Percentiles rank a stretch among this genome's conserved stretches.
These are phyloP conservation scores for Penicillium decumbens DNA, from an alignment of 2,329 filamentous ascomycete species.

Conservation along the genomic window DNA sequence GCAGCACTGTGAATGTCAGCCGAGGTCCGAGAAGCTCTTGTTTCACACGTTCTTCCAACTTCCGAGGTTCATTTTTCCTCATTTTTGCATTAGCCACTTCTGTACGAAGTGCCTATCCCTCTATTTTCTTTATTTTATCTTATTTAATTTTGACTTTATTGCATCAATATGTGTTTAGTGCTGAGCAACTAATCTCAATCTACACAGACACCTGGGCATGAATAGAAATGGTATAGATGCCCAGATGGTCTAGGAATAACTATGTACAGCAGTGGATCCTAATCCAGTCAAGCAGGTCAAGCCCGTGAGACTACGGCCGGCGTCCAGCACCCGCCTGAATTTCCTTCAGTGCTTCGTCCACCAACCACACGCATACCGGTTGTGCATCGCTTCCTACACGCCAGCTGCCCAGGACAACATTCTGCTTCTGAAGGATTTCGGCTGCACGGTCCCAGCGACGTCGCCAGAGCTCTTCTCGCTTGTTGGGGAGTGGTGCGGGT, in stretches of 20 bases:
- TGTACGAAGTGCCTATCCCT: no score
- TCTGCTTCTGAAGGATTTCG: conserved; percentile 39
- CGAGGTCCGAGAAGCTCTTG: conserved; percentile 14
- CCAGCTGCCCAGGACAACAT: conserved; percentile 46
- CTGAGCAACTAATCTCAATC: no score
- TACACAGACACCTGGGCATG: background rate
- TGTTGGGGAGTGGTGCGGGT: conserved; percentile 39
- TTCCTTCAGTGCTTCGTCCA: conserved; percentile 38
- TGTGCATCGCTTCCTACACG: conserved; percentile 44
- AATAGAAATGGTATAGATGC: background rate
- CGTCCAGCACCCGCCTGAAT: conserved; percentile 6
- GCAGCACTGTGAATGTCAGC: conserved; percentile 12
- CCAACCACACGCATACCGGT: conserved; percentile 42
- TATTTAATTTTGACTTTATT: no score
- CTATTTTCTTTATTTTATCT: no score
- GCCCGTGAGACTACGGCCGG: background rate
- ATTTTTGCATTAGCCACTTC: no score
- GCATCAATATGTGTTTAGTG: no score
- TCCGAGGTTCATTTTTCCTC: background rate
- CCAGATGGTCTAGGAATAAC: conserved; percentile 1
- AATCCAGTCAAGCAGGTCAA: background rate
- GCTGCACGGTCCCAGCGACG: conserved; percentile 46
- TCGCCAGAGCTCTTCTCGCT: conserved; percentile 48
- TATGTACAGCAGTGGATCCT: conserved; percentile 1
- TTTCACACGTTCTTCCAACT: background rate